These are phyloP conservation scores for Penicillium longicatenatum DNA, from an alignment of 495 filamentous ascomycete species.

Conservation along the genomic window DNA sequence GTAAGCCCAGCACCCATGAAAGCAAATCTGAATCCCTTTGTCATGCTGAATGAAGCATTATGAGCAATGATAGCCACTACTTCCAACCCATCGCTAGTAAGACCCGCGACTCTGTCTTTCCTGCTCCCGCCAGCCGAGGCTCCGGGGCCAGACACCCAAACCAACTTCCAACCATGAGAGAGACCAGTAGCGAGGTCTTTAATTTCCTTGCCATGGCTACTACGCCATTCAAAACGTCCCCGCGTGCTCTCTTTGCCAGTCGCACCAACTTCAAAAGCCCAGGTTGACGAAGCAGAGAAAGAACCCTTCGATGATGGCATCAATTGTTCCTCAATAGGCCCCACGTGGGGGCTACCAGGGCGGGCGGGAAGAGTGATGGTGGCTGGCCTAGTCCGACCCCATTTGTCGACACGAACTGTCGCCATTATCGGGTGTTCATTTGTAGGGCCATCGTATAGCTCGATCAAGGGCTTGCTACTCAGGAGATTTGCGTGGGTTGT, in stretches of 20 bases:
- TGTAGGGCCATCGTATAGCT: background rate
- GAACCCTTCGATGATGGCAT: background rate
- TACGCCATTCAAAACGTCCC: background rate
- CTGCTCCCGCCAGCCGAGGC: slow-evolving; percentile 8
- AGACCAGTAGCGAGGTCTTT: background rate
- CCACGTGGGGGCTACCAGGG: background rate
- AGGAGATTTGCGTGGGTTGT: background rate
- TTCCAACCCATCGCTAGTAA: slow-evolving; percentile 20
- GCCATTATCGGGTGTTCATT: background rate
- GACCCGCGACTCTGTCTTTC: slow-evolving; percentile 11
- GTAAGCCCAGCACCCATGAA: slow-evolving; percentile 17
- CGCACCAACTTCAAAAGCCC: background rate
- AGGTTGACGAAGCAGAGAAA: background rate
- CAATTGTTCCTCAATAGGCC: background rate
- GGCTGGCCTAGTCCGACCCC: background rate
- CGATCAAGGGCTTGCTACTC: background rate
- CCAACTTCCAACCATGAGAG: background rate
- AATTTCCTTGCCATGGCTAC: background rate
- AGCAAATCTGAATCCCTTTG: slow-evolving; percentile 15
- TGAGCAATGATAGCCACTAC: slow-evolving; percentile 23
- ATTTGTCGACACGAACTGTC: background rate
- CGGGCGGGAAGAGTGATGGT: background rate
- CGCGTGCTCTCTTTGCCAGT: background rate
- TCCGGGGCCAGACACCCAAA: background rate
- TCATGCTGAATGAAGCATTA: slow-evolving; percentile 20